Evolutionary conservation across 2,329 filamentous ascomycete genomes (phyloP).

Genomic region (Colletotrichum eremochloae): DNA sequence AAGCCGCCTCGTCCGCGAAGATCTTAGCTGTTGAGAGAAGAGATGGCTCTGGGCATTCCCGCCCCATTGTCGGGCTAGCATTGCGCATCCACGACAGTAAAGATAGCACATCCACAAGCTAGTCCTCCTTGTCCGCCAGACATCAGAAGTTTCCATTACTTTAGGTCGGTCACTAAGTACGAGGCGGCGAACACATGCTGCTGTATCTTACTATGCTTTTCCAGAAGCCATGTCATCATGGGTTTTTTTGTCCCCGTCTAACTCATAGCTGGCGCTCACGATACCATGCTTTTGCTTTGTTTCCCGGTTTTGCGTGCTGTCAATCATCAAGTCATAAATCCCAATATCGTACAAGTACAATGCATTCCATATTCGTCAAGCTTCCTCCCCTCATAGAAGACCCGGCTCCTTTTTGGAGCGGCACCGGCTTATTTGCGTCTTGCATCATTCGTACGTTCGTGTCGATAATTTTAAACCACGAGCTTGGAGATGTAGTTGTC

Average conservation of each 20-base stretch:
- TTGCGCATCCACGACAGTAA: background rate
- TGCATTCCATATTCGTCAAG: slow-evolving; percentile 3
- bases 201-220: background rate
- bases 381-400: background rate
- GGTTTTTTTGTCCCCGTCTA: background rate
- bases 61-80: too few relatives aligned
- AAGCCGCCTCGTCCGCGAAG: background rate
- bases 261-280: background rate
- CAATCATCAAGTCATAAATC: slow-evolving; percentile 25
- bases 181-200: background rate
- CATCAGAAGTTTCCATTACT: background rate
- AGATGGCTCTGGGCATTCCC: background rate
- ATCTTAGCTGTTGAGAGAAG: background rate
- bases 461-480: background rate
- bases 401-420: background rate
- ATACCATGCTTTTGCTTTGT: slow-evolving; percentile 3
- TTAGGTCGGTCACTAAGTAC: background rate
- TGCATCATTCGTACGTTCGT: slow-evolving; percentile 5
- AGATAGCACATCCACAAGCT: background rate
- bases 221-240: background rate
- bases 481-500: background rate
- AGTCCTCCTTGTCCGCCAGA: background rate
- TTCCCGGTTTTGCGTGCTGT: slow-evolving; percentile 3
- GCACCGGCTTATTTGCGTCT: background rate
- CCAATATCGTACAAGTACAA: slow-evolving; percentile 15